Percentiles rank a stretch among this genome's conserved stretches.
Conservation (phyloP, 169 alveolate genomes). For the Blepharisma undulans region DNA sequence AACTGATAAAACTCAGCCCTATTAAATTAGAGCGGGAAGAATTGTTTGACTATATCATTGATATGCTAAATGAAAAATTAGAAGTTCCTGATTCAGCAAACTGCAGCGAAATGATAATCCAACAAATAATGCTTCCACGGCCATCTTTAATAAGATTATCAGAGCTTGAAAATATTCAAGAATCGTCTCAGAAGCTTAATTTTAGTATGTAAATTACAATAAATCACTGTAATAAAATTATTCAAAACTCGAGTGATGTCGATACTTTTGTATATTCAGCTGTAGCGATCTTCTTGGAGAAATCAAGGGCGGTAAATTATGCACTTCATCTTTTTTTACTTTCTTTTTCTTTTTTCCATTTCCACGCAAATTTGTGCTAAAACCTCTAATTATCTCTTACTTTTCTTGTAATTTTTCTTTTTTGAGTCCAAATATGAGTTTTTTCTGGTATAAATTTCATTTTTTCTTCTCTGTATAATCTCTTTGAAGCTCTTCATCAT, state of each 20-base stretch:
- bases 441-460: neutral
- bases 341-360: neutral
- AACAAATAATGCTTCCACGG: neutral
- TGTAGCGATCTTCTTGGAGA: neutral
- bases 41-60: neutral
- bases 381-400: neutral
- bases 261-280: neutral
- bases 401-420: neutral
- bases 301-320: neutral
- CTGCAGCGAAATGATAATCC: neutral
- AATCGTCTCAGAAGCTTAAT: neutral
- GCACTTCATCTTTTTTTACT: neutral
- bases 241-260: neutral
- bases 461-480: neutral
- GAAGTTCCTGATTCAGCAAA: neutral
- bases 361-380: neutral
- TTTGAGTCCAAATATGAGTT: neutral
- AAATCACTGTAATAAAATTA: neutral
- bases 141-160: neutral
- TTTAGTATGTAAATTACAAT: neutral
- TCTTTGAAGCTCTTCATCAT: neutral
- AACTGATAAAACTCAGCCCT: neutral
- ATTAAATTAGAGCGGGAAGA: neutral
- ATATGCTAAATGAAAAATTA: neutral
- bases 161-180: neutral